These are phyloP conservation scores for Marasmius tenuissimus DNA, from an alignment of 1,284 basidiomycete genomes.

Conservation along the genomic window DNA sequence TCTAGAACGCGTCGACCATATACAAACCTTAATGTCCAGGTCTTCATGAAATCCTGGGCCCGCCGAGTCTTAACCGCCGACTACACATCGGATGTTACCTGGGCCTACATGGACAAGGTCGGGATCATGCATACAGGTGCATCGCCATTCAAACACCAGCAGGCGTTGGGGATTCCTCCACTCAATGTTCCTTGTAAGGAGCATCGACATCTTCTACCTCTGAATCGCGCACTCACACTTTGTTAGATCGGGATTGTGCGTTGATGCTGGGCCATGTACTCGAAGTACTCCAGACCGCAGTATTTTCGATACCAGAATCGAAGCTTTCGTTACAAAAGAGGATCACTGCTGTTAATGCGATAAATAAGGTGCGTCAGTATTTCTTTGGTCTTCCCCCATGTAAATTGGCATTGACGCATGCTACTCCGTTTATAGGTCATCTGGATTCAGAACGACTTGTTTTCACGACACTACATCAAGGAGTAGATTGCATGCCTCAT, in stretches of 20 bases:
- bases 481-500: conserved; percentile 19
- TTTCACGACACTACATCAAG: conserved; percentile 42
- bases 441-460: conserved; percentile 51
- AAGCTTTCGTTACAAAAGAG: conserved; percentile 29
- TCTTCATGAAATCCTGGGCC: conserved; percentile 38
- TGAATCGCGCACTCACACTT: background rate
- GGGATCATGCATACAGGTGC: conserved; percentile 51
- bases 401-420: background rate
- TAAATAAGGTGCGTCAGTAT: conserved; percentile 39
- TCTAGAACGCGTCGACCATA: conserved; percentile 1
- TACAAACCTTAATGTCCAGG: conserved; percentile 19
- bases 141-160: conserved; percentile 39
- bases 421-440: conserved; percentile 29
- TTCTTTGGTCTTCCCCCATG: conserved; percentile 1
- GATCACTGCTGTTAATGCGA: conserved; percentile 38
- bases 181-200: conserved; percentile 33
- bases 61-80: conserved; percentile 40
- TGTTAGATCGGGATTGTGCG: conserved; percentile 31
- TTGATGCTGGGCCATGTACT: conserved; percentile 33
- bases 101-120: conserved; percentile 52
- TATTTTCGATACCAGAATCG: conserved; percentile 27
- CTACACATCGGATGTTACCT: conserved; percentile 40
- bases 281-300: conserved; percentile 29
- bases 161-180: conserved; percentile 22
- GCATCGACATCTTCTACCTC: background rate